These are phyloP conservation scores for Diaporthe australafricana DNA, from an alignment of 2,329 filamentous ascomycete genomes.

Conservation along the genomic window DNA sequence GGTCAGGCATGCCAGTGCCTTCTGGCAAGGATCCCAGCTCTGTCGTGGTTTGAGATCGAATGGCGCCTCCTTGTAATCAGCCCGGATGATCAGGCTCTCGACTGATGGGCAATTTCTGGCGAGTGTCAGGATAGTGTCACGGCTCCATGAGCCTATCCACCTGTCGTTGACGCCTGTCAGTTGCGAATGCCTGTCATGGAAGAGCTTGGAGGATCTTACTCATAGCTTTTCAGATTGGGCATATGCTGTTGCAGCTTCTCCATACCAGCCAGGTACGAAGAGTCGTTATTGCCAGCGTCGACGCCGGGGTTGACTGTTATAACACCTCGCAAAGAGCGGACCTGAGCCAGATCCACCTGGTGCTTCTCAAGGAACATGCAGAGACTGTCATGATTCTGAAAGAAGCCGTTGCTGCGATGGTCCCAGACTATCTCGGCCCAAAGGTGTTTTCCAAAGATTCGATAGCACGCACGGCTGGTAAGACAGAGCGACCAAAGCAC, in stretches of 20 bases:
- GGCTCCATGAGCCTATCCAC: neutral
- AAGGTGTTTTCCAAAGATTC: slow-evolving; percentile 8
- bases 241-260: slow-evolving; percentile 1
- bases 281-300: neutral
- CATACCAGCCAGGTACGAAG: neutral
- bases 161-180: neutral
- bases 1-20: neutral
- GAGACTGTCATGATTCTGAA: neutral
- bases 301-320: neutral
- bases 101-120: slow-evolving; percentile 5
- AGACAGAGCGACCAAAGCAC: slow-evolving; percentile 12
- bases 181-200: neutral
- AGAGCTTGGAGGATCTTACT: neutral
- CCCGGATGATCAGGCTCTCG: slow-evolving; percentile 6
- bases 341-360: neutral
- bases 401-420: slow-evolving; percentile 4
- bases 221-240: neutral
- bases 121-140: neutral
- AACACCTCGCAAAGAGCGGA: slow-evolving; percentile 2
- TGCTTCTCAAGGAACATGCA: neutral
- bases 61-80: neutral
- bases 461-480: neutral
- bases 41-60: neutral
- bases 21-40: neutral
- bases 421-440: slow-evolving; percentile 20